Base-by-base conservation (phyloP, 23 red algal genomes). In the Gracilaria vermiculophylla region DNA sequence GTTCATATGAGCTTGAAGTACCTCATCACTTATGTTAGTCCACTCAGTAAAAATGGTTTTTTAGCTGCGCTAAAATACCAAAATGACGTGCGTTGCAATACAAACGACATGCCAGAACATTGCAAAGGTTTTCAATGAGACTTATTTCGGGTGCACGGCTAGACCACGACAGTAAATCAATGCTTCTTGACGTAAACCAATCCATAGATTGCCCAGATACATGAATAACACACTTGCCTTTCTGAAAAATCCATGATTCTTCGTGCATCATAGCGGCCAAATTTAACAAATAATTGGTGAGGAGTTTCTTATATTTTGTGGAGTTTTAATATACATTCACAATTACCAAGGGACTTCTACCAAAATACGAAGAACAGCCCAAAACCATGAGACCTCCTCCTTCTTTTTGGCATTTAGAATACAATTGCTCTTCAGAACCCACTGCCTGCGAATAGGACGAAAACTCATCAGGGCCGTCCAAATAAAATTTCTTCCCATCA, bases 381-480 rank as follows among this genome's bases (percentile, higher is more conserved):
- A 17, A 81, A 36, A 58, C 3, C 4, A 60, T 81, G n/a, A 81
- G 0, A 6, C 44, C 2, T 19, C 54, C 53, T 20, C 77, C 52
- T 20, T 10, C 49, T n/a, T 56, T 7, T 61, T 56, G 51, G 11
- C 43, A 20, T 0, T 21, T 57, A 55, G 77, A 81, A 61, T 55
- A 60, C 5, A 57, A 15, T 61, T 37, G 5, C 39, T 53, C 17
- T 56, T 81, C 17, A 5, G 23, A 60, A 0, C 53, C 23, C 33
- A 58, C 29, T 60, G 57, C 31, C 25, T 81, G 77, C 77, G 25
- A 81, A 39, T 81, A 81, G 53, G 57, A 81, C 23, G 16, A 8
- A 5, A 81, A 81, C n/a, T 51, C 23, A 81, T 81, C 49, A 17
- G 42, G 49, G 28, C 77, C 77, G 39, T 81, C 44, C 47, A 58